These are phyloP conservation scores for Herpotrichia juniperi DNA, from an alignment of 2,329 filamentous ascomycete species.

Conservation along the genomic window DNA sequence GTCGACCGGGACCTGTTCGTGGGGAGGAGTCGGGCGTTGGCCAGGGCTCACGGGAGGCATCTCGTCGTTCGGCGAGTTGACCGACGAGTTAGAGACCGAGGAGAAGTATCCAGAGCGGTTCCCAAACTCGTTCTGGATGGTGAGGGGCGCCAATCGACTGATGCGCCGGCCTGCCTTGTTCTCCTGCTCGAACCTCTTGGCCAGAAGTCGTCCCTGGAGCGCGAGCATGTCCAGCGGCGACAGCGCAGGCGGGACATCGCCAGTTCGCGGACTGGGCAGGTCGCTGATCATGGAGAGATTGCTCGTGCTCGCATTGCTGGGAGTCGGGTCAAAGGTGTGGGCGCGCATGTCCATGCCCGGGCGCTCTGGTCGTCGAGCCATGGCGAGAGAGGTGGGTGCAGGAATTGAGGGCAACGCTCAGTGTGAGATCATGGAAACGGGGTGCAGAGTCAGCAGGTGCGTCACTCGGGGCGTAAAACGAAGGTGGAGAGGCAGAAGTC, in stretches of 20 bases:
- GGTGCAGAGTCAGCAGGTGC: constrained; percentile 21
- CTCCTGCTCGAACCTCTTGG: constrained; percentile 82
- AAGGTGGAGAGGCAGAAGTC: constrained; percentile 31
- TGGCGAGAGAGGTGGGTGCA: constrained; percentile 20
- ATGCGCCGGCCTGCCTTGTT: constrained; percentile 74
- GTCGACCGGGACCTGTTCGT: constrained; percentile 30
- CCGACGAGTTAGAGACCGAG: constrained; percentile 64
- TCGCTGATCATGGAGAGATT: constrained; percentile 39
- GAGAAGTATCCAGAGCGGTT: constrained; percentile 83
- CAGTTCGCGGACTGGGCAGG: constrained; percentile 56
- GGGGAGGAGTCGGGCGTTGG: constrained; percentile 28
- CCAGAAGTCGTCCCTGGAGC: constrained; percentile 84
- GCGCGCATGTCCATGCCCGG: constrained; percentile 42
- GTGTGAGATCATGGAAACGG: constrained; percentile 28
- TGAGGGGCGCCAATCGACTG: constrained; percentile 83
- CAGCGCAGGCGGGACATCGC: constrained; percentile 79
- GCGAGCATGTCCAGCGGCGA: constrained; percentile 96
- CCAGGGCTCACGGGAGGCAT: constrained; percentile 32
- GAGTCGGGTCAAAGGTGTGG: constrained; percentile 34
- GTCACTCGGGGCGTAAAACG: constrained; percentile 37
- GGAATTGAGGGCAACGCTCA: constrained; percentile 2
- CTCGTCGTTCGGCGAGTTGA: constrained; percentile 56
- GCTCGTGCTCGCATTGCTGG: constrained; percentile 38
- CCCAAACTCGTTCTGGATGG: constrained; percentile 80
- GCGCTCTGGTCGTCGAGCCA: constrained; percentile 36